phyloP scores from a whole-genome alignment of 2,329 filamentous ascomycete species.

The Cercospora janseana region DNA sequence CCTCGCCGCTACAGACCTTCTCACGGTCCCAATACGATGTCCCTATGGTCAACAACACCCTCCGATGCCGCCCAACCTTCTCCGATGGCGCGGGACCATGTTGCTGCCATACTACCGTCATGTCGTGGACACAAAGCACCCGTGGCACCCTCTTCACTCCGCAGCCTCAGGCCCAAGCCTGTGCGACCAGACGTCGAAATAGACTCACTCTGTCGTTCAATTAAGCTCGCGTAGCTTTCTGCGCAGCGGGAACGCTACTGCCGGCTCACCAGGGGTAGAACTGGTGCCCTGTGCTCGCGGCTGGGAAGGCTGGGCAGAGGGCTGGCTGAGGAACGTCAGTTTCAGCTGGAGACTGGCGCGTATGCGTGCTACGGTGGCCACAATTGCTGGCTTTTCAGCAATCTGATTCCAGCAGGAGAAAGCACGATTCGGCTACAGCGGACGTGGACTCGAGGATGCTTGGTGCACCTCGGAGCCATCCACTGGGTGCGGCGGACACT shows the following conservation, averaged over 20 bases:
- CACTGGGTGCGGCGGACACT: background rate
- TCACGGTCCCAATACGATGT: no score
- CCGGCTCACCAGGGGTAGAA: background rate
- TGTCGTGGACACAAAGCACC: no score
- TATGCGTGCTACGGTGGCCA: no score
- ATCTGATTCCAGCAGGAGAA: background rate
- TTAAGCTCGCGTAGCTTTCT: background rate
- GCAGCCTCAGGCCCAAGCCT: no score
- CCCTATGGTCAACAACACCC: no score
- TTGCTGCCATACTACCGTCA: no score
- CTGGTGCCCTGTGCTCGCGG: slow-evolving; percentile 5
- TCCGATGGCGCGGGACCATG: no score
- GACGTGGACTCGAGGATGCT: background rate
- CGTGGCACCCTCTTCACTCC: no score
- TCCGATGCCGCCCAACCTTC: no score
- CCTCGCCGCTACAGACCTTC: no score
- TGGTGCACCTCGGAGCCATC: background rate
- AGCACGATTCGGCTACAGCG: background rate
- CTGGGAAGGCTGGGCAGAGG: background rate
- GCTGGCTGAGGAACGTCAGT: background rate
- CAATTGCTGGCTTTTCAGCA: no score
- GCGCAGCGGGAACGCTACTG: background rate
- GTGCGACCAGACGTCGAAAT: no score
- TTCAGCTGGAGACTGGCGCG: background rate
- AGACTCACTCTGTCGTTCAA: background rate